Evolutionary conservation across 768 basidiomycete genomes (phyloP), one percentile per base, ranked within the genome.

Genomic region (Hypholoma fasciculare): DNA sequence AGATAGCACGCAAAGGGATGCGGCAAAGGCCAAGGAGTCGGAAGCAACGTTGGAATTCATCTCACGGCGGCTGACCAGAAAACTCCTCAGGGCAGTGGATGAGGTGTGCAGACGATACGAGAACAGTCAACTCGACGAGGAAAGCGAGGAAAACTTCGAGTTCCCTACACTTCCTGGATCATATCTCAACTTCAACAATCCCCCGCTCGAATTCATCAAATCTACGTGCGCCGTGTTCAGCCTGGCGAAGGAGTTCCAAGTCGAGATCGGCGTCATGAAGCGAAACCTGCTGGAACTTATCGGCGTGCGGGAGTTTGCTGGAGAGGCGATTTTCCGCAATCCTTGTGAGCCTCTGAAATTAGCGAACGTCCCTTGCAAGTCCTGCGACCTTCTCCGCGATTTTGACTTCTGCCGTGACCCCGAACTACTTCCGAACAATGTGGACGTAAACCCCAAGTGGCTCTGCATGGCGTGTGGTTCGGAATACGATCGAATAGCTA

Each of bases 341-440:
- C 96, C 96, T 0, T 98, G 95, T 74, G 89, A 94, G 68, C 85
- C 92, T 8, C 80, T 96, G 55, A 89, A 90, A 64, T 72, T 98
- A 26, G 78, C 87, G 44, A 92, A 92, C 69, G 89, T 98, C 38
- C 91, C 96, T 30, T 98, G 96, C 69, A 85, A 83, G 42, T 84
- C 88, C 65, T 98, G 92, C 73, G 95, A 94, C 70, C 74, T 78
- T 13, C 80, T 95, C 59, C 85, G 90, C 2, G 94, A 96, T 70
- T 92, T 99, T 66, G 97, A 99, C 71, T 91, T 99, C 67, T 98
- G 96, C 69, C 85, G 96, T 14, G 96, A 98, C 72, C 81, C 86
- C 11, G 90, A 94, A 58, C 79, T 97, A 40, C 77, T 93, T 43
- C 87, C 92, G 9, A 77, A 76, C 61, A 74, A 79, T 65, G 61